A percentile compares a stretch with the other conserved stretches of the same genome.
These are phyloP conservation scores for Yarrowia keelungensis DNA, from an alignment of 805 yeast genomes.

Conservation along the genomic window DNA sequence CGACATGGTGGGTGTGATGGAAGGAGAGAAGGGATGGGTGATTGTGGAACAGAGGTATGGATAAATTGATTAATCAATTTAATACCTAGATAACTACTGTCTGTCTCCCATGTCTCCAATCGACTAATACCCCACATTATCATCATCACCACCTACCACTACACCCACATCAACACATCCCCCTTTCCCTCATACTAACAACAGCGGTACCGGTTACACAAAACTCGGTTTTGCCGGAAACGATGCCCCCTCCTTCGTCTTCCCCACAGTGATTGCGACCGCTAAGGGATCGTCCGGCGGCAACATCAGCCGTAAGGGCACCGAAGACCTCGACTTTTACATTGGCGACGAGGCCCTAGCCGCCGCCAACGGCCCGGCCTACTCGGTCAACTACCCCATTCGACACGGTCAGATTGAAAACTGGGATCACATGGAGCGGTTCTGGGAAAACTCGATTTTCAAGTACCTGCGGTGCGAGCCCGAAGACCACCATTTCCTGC, in stretches of 20 bases:
- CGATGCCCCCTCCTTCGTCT: constrained; percentile 95
- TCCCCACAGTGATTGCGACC: constrained; percentile 96
- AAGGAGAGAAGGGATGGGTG: too few relatives aligned
- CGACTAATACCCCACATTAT: too few relatives aligned
- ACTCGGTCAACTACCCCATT: constrained; percentile 88
- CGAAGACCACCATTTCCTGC: constrained; percentile 93
- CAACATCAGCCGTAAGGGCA: constrained; percentile 73
- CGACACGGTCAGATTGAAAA: constrained; percentile 98
- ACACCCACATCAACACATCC: too few relatives aligned
- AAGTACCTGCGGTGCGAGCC: constrained; percentile 98
- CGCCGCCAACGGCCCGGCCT: constrained; percentile 87
- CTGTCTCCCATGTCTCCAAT: too few relatives aligned
- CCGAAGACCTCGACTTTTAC: constrained; percentile 91
- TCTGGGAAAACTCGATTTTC: constrained; percentile 97
- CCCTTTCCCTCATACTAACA: constrained; percentile 40
- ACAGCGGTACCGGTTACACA: constrained; percentile 96
- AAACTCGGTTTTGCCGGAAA: constrained; percentile 98
- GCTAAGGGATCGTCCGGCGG: constrained; percentile 54
- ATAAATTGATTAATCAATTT: too few relatives aligned
- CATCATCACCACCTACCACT: neutral
- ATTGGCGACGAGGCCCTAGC: constrained; percentile 95
- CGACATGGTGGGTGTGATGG: too few relatives aligned
- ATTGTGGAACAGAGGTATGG: too few relatives aligned
- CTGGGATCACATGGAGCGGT: constrained; percentile 99
- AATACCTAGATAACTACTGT: too few relatives aligned